phyloP scores from a whole-genome alignment of 805 yeast species.

The Ogataea saltuana region DNA sequence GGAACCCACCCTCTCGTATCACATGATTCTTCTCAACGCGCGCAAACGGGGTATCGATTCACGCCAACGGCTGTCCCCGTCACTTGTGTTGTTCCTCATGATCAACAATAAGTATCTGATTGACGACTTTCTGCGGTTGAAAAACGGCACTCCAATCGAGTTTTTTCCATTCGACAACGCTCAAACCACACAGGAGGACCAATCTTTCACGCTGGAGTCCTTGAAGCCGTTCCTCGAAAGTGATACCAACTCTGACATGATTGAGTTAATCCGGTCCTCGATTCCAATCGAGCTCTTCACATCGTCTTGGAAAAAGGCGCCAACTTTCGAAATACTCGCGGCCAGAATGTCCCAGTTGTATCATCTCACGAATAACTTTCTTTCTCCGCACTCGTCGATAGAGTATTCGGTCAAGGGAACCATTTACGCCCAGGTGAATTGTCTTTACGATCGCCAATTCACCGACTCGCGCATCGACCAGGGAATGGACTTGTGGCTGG shows the following conservation, averaged over 20 bases:
- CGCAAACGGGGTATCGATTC: conserved; percentile 47
- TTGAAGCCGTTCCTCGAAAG: not conserved
- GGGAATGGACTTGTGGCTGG: conserved; percentile 58
- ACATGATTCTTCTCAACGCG: conserved; percentile 48
- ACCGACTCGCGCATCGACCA: conserved; percentile 34
- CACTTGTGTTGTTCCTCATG: conserved; percentile 41
- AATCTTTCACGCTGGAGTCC: conserved; percentile 18
- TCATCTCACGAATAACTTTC: conserved; percentile 36
- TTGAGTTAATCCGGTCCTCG: conserved; percentile 6
- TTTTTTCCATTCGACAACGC: conserved; percentile 41
- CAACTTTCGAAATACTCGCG: conserved; percentile 58
- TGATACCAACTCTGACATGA: conserved; percentile 8
- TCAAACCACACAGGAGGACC: conserved; percentile 12
- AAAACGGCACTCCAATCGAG: conserved; percentile 47
- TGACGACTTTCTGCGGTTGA: conserved; percentile 46
- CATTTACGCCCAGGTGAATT: conserved; percentile 43
- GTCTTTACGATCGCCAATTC: conserved; percentile 38
- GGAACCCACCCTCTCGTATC: conserved; percentile 38
- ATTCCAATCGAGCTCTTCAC: conserved; percentile 18
- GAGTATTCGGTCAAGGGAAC: conserved; percentile 52
- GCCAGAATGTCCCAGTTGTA: conserved; percentile 53
- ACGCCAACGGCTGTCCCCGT: conserved; percentile 48
- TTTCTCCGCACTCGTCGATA: conserved; percentile 42
- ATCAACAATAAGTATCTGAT: conserved; percentile 38
- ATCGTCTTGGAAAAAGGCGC: conserved; percentile 50